phyloP scores from a whole-genome alignment of 1,284 basidiomycete species.

The Gymnopus androsaceus region DNA sequence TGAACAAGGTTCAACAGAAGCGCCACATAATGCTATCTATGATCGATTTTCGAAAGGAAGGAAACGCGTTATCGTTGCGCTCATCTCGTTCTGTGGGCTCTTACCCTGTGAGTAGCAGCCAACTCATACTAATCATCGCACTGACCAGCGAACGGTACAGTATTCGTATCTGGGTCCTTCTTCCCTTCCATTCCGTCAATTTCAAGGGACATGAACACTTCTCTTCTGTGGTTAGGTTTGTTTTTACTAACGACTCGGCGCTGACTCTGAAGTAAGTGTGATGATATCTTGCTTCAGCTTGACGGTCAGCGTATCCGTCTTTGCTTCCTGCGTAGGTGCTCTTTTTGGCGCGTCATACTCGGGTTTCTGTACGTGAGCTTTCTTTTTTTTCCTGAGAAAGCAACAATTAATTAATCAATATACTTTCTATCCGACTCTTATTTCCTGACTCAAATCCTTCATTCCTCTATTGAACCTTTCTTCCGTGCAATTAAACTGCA shows the following conservation, averaged over 20 bases:
- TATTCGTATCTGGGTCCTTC: constrained; percentile 69
- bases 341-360: constrained; percentile 57
- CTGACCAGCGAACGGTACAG: constrained; percentile 36
- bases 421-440: no score
- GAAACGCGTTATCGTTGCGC: constrained; percentile 7
- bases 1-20: neutral
- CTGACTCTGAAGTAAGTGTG: neutral
- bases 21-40: constrained; percentile 3
- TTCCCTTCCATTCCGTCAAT: constrained; percentile 72
- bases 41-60: constrained; percentile 6
- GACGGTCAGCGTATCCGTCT: constrained; percentile 47
- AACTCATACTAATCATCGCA: neutral
- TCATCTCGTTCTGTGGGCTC: constrained; percentile 14
- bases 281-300: constrained; percentile 20
- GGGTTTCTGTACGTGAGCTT: constrained; percentile 47
- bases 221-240: constrained; percentile 57
- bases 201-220: constrained; percentile 58
- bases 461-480: no score
- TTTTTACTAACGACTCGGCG: constrained; percentile 3
- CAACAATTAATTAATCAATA: no score
- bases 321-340: constrained; percentile 41
- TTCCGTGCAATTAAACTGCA: no score
- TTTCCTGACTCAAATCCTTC: no score
- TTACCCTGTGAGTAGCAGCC: constrained; percentile 14
- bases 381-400: no score